Percentiles rank a stretch among this genome's conserved stretches.
phyloP scores from a whole-genome alignment of 2,329 filamentous ascomycete species.

The Hypoxylon sp. region DNA sequence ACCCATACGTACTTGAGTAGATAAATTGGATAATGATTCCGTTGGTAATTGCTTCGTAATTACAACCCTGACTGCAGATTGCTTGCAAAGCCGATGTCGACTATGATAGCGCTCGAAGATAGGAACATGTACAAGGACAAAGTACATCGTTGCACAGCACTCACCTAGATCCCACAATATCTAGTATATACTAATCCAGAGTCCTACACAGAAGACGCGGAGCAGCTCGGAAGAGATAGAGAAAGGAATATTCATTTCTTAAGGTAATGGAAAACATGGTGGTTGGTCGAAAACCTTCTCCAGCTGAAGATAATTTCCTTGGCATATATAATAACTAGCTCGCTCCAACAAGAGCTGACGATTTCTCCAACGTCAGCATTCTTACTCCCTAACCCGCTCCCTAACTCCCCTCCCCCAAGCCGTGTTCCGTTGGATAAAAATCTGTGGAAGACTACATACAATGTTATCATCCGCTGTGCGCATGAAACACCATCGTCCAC shows the following conservation, averaged over 20 bases:
- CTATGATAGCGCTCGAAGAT: background rate
- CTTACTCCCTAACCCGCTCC: background rate
- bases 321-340: slow-evolving; percentile 29
- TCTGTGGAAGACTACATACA: background rate
- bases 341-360: slow-evolving; percentile 15
- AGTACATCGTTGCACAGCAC: slow-evolving; percentile 4
- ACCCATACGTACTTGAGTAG: background rate
- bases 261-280: slow-evolving; percentile 29
- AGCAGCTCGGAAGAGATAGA: slow-evolving; percentile 14
- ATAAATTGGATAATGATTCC: slow-evolving; percentile 17
- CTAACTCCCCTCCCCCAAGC: background rate
- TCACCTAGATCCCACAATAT: background rate
- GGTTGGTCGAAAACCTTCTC: slow-evolving; percentile 23
- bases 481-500: slow-evolving; percentile 5
- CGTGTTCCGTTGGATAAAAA: slow-evolving; percentile 16
- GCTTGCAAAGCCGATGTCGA: slow-evolving; percentile 3
- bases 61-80: background rate
- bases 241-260: slow-evolving; percentile 17
- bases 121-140: background rate
- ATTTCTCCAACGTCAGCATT: slow-evolving; percentile 10
- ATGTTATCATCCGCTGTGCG: background rate
- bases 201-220: background rate
- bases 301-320: slow-evolving; percentile 33
- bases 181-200: background rate
- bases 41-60: slow-evolving; percentile 41